These are phyloP conservation scores for Saccharomycopsis selenospora DNA, from an alignment of 805 yeast species.

Conservation along the genomic window DNA sequence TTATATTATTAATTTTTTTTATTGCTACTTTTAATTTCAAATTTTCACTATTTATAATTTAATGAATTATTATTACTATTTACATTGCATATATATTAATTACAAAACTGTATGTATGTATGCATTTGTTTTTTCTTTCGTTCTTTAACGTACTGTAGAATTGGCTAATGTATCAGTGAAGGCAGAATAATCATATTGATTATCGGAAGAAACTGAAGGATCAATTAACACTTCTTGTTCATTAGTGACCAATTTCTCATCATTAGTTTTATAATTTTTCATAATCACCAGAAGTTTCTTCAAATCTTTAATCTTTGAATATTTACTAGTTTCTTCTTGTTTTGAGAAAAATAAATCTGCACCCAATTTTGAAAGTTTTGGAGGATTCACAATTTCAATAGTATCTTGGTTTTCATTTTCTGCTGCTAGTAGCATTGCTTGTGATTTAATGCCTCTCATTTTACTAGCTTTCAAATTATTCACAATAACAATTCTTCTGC, in stretches of 20 bases:
- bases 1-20: conserved; percentile 1
- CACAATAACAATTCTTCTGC: conserved; percentile 43
- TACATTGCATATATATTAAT: too few species aligned
- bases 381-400: conserved; percentile 45
- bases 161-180: conserved; percentile 1
- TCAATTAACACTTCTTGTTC: conserved; percentile 17
- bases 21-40: not conserved
- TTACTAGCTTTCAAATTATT: conserved; percentile 54
- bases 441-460: conserved; percentile 54
- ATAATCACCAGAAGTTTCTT: conserved; percentile 33
- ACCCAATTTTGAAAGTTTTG: conserved; percentile 34
- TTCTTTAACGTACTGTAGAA: conserved; percentile 8
- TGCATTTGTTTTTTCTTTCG: too few species aligned
- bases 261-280: conserved; percentile 28
- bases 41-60: too few species aligned
- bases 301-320: conserved; percentile 28
- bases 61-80: too few species aligned
- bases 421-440: conserved; percentile 66
- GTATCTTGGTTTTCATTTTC: conserved; percentile 24
- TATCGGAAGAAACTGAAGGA: not conserved
- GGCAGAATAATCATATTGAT: not conserved
- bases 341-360: conserved; percentile 34
- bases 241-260: conserved; percentile 29
- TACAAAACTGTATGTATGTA: too few species aligned
- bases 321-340: not conserved